Evolutionary conservation across 2,329 filamentous ascomycete genomes (phyloP).

Genomic region (Exophiala oligosperma): DNA sequence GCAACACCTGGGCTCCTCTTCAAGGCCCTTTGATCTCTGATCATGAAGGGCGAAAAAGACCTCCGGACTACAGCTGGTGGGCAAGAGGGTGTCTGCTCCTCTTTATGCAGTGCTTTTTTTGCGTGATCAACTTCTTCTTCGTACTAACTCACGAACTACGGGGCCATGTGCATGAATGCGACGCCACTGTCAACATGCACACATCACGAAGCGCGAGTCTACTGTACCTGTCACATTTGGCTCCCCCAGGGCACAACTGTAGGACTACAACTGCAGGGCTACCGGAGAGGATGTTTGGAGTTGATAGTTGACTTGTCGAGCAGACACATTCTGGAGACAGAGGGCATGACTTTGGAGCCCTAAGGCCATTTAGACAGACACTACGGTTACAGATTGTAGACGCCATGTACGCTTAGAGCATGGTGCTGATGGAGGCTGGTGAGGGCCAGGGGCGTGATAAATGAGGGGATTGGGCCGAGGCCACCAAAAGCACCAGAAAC

Average conservation of each 20-base stretch:
- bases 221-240: background rate
- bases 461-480: background rate
- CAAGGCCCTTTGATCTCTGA: background rate
- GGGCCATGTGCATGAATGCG: background rate
- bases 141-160: background rate
- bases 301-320: background rate
- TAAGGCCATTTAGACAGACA: background rate
- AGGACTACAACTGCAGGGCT: background rate
- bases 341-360: background rate
- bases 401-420: background rate
- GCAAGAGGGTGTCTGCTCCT: background rate
- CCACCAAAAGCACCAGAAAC: too few species aligned
- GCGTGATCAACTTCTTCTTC: background rate
- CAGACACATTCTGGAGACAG: background rate
- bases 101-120: background rate
- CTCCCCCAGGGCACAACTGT: too few species aligned
- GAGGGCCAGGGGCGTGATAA: background rate
- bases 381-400: background rate
- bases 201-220: background rate
- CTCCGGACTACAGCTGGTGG: background rate
- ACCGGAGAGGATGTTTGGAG: background rate
- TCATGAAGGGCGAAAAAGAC: background rate
- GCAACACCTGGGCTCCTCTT: background rate
- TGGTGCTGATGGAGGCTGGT: background rate
- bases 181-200: background rate